Evolutionary conservation across 169 alveolate genomes (phyloP), one percentile per base, ranked within the genome.

Genomic region (Plasmodium blacklocki): DNA sequence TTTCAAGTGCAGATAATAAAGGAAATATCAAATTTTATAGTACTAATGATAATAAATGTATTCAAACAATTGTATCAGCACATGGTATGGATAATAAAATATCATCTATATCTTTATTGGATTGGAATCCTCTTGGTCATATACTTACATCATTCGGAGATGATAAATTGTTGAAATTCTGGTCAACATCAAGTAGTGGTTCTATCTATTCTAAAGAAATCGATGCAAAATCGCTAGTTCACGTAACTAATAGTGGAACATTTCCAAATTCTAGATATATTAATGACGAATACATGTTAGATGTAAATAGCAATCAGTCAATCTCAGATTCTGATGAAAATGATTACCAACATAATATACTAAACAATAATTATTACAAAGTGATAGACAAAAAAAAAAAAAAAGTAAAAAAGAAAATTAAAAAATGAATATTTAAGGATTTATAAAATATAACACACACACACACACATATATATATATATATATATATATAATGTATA

Each of bases 91-190:
- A 94, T 60, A 32, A 32, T 32, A 89, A 93, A 56, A 88, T 92
- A 49, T 89, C 92, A 43, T 88, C 93, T 26, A 93, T 95, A 15
- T 73, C 94, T 59, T 85, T 96, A 45, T 85, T 95, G 87, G 97
- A 94, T 70, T 96, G 97, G 97, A 97, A 96, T 71, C 98, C 98
- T 18, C 71, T 95, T 73, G 98, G 98, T 1, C 98, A 96, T 76
- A 63, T 96, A 89, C 95, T 96, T 62, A 97, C 96, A 54, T 92
- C 98, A 15, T 94, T 97, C 68, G 93, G 97, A 52, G 97, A 95
- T 64, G 96, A 96, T 89, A 89, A 91, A 45, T 76, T 87, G 58
- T 89, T 95, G 18, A 75, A 96, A 56, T 94, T 95, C 88, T 95
- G 97, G 97, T 93, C 95, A 59, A 86, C 95, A 15, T 73, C 93